Percentiles rank a stretch among this genome's conserved stretches.
Evolutionary conservation across 331 rosid species (phyloP).

Genomic region (Erythrophleum ivorense): DNA sequence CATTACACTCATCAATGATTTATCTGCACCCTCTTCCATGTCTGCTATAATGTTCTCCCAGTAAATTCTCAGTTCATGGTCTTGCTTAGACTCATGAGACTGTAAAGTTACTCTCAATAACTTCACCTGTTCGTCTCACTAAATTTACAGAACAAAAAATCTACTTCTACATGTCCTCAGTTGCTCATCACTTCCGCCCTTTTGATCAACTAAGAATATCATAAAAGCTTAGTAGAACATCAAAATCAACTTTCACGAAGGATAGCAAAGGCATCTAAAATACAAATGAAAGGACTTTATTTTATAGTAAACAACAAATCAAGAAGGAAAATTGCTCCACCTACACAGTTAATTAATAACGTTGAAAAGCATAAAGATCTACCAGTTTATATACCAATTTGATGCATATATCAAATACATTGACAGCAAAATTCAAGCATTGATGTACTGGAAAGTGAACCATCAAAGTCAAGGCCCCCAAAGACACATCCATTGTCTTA

Average conservation of each 20-base stretch:
- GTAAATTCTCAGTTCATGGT: neutral
- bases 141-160: neutral
- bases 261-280: slow-evolving; percentile 10
- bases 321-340: neutral
- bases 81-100: neutral
- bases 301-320: slow-evolving; percentile 7
- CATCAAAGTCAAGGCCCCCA: neutral
- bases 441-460: neutral
- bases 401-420: neutral
- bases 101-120: slow-evolving; percentile 6
- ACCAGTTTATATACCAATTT: neutral
- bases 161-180: neutral
- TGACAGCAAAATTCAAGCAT: neutral
- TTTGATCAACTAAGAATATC: neutral
- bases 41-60: neutral
- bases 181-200: neutral
- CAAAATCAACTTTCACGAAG: neutral
- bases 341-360: neutral
- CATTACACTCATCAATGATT: neutral
- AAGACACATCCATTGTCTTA: neutral
- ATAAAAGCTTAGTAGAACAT: neutral
- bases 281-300: neutral
- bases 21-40: neutral
- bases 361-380: neutral
- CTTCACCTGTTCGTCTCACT: neutral